Evolutionary conservation across 768 basidiomycete genomes (phyloP).

Genomic region (Hypholoma sublateritium): DNA sequence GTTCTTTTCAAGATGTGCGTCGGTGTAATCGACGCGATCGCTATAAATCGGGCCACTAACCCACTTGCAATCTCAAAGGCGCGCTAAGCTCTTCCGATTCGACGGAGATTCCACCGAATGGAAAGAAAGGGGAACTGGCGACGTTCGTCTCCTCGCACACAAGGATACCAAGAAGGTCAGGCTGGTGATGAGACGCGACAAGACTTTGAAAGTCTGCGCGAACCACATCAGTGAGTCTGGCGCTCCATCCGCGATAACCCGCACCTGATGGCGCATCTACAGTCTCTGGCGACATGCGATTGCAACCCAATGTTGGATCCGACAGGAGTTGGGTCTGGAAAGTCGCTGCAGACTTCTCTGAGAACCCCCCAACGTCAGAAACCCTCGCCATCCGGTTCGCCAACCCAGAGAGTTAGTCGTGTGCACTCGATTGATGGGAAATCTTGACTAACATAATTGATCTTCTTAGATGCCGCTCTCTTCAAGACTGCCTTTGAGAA

Average conservation of each 20-base stretch:
- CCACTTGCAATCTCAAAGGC: constrained; percentile 49
- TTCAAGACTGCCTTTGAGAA: constrained; percentile 91
- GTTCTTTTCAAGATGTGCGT: constrained; percentile 94
- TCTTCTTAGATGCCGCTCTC: constrained; percentile 64
- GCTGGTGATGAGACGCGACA: constrained; percentile 99
- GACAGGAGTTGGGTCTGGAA: constrained; percentile 99
- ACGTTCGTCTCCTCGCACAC: constrained; percentile 89
- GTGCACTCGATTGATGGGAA: background rate
- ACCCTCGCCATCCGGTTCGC: constrained; percentile 98
- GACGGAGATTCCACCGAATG: constrained; percentile 77
- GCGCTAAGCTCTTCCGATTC: constrained; percentile 98
- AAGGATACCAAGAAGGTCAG: constrained; percentile 89
- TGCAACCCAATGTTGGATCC: constrained; percentile 97
- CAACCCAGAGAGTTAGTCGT: constrained; percentile 84
- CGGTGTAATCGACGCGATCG: constrained; percentile 34
- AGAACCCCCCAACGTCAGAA: constrained; percentile 85
- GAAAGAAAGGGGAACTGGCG: constrained; percentile 98
- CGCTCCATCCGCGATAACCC: constrained; percentile 24
- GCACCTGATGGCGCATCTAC: constrained; percentile 1
- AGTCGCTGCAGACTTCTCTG: constrained; percentile 92
- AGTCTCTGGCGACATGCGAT: constrained; percentile 90
- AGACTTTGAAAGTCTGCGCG: constrained; percentile 99
- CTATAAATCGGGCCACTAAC: constrained; percentile 30
- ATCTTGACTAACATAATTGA: background rate
- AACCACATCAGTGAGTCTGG: constrained; percentile 86